Evolutionary conservation across 2,329 filamentous ascomycete genomes (phyloP).

Genomic region (Aspergillus sp.): DNA sequence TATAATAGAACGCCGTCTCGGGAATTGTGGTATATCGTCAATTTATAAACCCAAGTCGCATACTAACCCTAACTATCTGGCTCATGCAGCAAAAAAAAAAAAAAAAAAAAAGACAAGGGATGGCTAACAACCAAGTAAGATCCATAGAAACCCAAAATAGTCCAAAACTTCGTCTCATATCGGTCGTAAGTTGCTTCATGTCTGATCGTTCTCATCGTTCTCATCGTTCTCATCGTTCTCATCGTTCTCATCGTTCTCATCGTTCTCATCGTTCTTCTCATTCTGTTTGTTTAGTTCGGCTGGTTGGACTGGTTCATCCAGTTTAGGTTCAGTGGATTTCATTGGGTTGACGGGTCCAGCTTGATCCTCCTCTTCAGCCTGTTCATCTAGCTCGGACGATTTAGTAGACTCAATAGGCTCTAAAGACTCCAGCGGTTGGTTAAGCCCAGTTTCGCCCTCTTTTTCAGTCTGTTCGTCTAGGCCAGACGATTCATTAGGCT

Average conservation of each 20-base stretch:
- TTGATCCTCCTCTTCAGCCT: not conserved
- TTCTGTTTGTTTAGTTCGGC: not conserved
- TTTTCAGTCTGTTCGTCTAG: not conserved
- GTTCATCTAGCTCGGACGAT: not conserved
- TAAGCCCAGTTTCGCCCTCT: not conserved
- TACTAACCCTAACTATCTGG: not conserved
- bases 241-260: not conserved
- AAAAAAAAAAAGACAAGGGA: not conserved
- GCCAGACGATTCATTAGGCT: not conserved
- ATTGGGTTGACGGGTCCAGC: not conserved
- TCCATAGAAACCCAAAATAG: conserved; percentile 8
- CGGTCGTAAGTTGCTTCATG: conserved; percentile 5
- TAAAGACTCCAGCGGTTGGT: not conserved
- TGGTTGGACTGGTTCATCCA: not conserved
- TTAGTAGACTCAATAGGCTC: not conserved
- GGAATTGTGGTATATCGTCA: not conserved
- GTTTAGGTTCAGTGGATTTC: not conserved
- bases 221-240: too few species aligned
- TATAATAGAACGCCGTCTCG: not conserved
- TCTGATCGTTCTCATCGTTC: not conserved
- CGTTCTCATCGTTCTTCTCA: not conserved
- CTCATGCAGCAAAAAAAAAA: not conserved
- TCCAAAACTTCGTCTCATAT: conserved; percentile 12
- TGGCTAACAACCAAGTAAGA: conserved; percentile 3
- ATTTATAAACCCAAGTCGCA: not conserved